A percentile compares a stretch with the other conserved stretches of the same genome.
Evolutionary conservation across 1,284 basidiomycete genomes (phyloP).

Genomic region (Phylloboletellus chloephorus): DNA sequence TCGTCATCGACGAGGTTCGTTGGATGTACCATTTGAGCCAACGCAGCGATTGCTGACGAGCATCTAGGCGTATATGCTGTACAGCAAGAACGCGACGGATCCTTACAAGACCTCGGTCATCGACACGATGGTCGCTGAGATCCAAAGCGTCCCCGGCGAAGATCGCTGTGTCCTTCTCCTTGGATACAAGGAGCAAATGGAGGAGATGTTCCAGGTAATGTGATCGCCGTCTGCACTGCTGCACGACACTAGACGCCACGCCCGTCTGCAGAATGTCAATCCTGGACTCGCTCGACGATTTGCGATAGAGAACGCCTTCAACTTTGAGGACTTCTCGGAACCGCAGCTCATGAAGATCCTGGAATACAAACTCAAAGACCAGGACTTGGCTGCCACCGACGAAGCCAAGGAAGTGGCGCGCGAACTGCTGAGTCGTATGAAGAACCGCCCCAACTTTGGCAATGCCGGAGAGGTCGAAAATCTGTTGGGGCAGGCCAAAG

Average conservation of each 20-base stretch:
- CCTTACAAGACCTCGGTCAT: slow-evolving; percentile 61
- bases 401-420: slow-evolving; percentile 52
- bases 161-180: slow-evolving; percentile 62
- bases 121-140: slow-evolving; percentile 67
- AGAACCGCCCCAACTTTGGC: slow-evolving; percentile 59
- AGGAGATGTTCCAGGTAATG: slow-evolving; percentile 63
- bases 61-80: slow-evolving; percentile 60
- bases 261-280: slow-evolving; percentile 55
- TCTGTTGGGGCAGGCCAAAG: slow-evolving; percentile 50
- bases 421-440: slow-evolving; percentile 45
- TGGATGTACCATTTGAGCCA: background rate
- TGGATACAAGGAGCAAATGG: slow-evolving; percentile 60
- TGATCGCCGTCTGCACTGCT: background rate
- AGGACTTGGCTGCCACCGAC: slow-evolving; percentile 52
- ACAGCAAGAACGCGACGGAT: slow-evolving; percentile 41
- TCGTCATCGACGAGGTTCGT: slow-evolving; percentile 63
- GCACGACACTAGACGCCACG: slow-evolving; percentile 2
- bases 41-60: background rate
- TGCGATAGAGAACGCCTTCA: slow-evolving; percentile 59
- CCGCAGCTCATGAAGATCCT: slow-evolving; percentile 47
- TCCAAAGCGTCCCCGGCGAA: slow-evolving; percentile 61
- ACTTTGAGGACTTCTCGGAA: slow-evolving; percentile 59
- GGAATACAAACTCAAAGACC: slow-evolving; percentile 49
- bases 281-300: slow-evolving; percentile 61
- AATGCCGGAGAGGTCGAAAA: slow-evolving; percentile 68